phyloP scores from a whole-genome alignment of 352 stramenopile species.

The Globisporangium irregulare region DNA sequence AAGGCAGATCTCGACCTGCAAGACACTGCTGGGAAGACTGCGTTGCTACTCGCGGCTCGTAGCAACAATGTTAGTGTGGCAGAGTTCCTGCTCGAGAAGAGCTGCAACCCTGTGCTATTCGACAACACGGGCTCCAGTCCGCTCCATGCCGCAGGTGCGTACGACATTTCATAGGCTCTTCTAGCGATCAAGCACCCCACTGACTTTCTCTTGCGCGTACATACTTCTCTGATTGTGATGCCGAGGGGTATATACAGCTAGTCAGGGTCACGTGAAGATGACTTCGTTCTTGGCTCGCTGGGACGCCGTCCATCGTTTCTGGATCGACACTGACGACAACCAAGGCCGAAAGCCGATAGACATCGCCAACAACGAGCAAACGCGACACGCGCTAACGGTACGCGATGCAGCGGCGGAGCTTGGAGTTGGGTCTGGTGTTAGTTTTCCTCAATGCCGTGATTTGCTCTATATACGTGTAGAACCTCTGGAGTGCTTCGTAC shows the following conservation, averaged over 20 bases:
- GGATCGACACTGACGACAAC: conserved; percentile 27
- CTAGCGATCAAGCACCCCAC: neutral
- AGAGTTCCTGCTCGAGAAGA: conserved; percentile 27
- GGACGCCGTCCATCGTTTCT: conserved; percentile 38
- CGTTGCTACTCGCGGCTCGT: conserved; percentile 39
- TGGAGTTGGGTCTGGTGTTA: too few relatives aligned
- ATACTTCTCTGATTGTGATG: neutral
- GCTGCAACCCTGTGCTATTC: conserved; percentile 29
- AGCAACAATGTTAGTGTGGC: conserved; percentile 23
- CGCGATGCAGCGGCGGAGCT: neutral
- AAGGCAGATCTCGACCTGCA: conserved; percentile 34
- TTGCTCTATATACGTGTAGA: conserved; percentile 18
- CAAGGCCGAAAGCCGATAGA: conserved; percentile 38
- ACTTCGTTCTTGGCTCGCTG: conserved; percentile 40
- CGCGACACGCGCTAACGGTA: conserved; percentile 34
- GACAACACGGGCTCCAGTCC: conserved; percentile 34
- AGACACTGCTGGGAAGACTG: conserved; percentile 35
- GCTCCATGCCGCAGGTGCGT: conserved; percentile 47
- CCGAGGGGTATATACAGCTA: conserved; percentile 16
- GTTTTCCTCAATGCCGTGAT: too few relatives aligned
- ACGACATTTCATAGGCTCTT: neutral
- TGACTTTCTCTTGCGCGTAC: neutral
- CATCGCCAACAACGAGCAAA: conserved; percentile 27
- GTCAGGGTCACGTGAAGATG: conserved; percentile 29
- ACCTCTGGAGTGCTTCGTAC: conserved; percentile 38